Conservation (phyloP, 2,329 filamentous ascomycete genomes). For the Pezicula neosporulosa region DNA sequence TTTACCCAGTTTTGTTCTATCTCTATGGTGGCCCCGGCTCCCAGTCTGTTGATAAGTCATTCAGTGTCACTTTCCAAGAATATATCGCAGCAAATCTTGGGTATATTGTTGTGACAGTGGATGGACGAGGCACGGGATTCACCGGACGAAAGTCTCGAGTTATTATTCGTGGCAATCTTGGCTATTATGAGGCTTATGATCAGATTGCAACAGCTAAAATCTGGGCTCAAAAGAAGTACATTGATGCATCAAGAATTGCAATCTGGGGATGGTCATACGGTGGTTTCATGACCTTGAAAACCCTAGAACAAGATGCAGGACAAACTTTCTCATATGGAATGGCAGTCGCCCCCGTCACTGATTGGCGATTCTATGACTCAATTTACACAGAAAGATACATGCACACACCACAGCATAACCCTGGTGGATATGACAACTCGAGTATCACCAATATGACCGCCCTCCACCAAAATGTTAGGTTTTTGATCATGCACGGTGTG, state of each 20-base stretch:
- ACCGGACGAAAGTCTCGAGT: slow-evolving; percentile 82
- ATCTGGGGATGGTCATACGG: slow-evolving; percentile 99
- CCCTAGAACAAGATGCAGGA: slow-evolving; percentile 85
- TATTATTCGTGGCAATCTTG: slow-evolving; percentile 78
- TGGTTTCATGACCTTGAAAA: slow-evolving; percentile 93
- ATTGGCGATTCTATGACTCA: slow-evolving; percentile 94
- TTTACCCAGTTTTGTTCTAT: slow-evolving; percentile 92
- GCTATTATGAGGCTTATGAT: slow-evolving; percentile 79
- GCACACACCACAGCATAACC: slow-evolving; percentile 86
- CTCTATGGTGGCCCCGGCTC: slow-evolving; percentile 95
- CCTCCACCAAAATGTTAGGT: slow-evolving; percentile 74
- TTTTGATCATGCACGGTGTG: slow-evolving; percentile 94
- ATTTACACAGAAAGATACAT: slow-evolving; percentile 97
- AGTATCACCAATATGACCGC: slow-evolving; percentile 72
- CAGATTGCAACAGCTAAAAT: slow-evolving; percentile 88
- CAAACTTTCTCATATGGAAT: slow-evolving; percentile 93
- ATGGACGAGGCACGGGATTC: slow-evolving; percentile 89
- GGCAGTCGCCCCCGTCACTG: slow-evolving; percentile 97
- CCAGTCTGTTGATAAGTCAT: slow-evolving; percentile 78
- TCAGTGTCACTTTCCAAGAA: slow-evolving; percentile 83
- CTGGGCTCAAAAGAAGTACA: slow-evolving; percentile 77
- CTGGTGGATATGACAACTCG: slow-evolving; percentile 70
- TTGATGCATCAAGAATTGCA: slow-evolving; percentile 77
- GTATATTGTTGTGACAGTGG: slow-evolving; percentile 92
- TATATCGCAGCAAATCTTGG: slow-evolving; percentile 83